Evolutionary conservation across 345 rosid species (phyloP), one percentile per base, ranked within the genome.

Genomic region (Lenwebbia sp.): DNA sequence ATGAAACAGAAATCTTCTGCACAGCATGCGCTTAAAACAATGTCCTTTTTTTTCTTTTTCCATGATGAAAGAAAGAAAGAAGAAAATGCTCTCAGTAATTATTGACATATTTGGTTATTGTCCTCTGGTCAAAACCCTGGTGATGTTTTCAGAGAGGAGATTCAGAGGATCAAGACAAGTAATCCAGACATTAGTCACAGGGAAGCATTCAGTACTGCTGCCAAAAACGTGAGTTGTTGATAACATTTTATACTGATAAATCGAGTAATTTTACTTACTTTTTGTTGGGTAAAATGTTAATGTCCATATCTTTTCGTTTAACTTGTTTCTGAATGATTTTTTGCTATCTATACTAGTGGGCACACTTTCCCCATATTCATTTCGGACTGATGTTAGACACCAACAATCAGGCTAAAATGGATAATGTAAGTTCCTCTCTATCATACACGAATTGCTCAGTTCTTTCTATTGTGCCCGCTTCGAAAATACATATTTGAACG

Each of bases 151-250:
- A 97, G 99, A 86, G 99, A 97, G 95, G 99, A 97, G 94, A 97
- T 97, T 86, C 99, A 96, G 88, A 97, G 99, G 96, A 97, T 97
- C 90, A 97, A 97, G 90, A 95, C 96, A n/a, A 96, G 93, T 82
- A 96, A 97, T 87, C 98, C 99, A 37, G 99, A 94, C 75, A 97
- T 97, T 86, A 96, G 95, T 87, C 99, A 97, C 90, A 93, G 99
- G 88, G 99, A 97, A 92, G 99, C 99, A 85, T 97, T 97, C 92
- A 97, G 99, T 87, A 95, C 99, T 54, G 99, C 99, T 86, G 99
- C 99, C 47, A 97, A 97, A 90, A 97, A 97, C 88, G 99, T 96
- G 89, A 94, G 95, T 88, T 53, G 28, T 82, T 8, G 21, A 28
- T 7, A 62, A 62, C 40, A 14, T 62, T 7, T 28, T 19, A 62